These are phyloP conservation scores for Suillus decipiens DNA, from an alignment of 768 basidiomycete species.

Conservation along the genomic window DNA sequence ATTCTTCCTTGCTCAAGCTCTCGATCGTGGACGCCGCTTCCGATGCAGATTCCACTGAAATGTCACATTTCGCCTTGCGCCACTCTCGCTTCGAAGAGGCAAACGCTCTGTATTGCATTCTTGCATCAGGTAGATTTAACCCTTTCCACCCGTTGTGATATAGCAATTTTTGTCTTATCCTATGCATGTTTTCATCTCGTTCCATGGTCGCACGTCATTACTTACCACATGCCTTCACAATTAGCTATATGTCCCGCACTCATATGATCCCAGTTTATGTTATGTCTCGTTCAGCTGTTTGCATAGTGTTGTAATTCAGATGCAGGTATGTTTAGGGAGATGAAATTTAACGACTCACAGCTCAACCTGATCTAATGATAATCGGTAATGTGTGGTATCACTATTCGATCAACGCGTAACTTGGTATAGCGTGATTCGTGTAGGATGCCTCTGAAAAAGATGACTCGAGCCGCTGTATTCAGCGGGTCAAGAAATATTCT, in stretches of 20 bases:
- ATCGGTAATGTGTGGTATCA: neutral
- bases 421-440: neutral
- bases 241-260: slow-evolving; percentile 2
- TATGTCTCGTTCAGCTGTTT: neutral
- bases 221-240: slow-evolving; percentile 2
- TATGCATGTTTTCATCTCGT: slow-evolving; percentile 12
- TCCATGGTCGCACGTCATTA: slow-evolving; percentile 6
- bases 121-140: slow-evolving; percentile 46
- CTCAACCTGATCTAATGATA: neutral
- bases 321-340: neutral
- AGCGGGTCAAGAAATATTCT: too few species aligned
- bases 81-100: slow-evolving; percentile 78
- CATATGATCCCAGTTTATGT: neutral
- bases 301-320: neutral
- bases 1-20: slow-evolving; percentile 66
- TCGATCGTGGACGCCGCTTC: slow-evolving; percentile 59
- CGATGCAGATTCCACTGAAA: slow-evolving; percentile 76
- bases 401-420: neutral
- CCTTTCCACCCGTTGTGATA: slow-evolving; percentile 9
- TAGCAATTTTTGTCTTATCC: slow-evolving; percentile 11
- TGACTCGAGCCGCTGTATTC: too few species aligned
- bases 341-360: neutral
- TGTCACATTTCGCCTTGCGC: slow-evolving; percentile 73
- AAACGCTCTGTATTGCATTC: slow-evolving; percentile 65
- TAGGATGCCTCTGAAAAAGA: neutral